These are phyloP conservation scores for Luvunga scandens DNA, from an alignment of 345 rosid genomes.

Conservation along the genomic window DNA sequence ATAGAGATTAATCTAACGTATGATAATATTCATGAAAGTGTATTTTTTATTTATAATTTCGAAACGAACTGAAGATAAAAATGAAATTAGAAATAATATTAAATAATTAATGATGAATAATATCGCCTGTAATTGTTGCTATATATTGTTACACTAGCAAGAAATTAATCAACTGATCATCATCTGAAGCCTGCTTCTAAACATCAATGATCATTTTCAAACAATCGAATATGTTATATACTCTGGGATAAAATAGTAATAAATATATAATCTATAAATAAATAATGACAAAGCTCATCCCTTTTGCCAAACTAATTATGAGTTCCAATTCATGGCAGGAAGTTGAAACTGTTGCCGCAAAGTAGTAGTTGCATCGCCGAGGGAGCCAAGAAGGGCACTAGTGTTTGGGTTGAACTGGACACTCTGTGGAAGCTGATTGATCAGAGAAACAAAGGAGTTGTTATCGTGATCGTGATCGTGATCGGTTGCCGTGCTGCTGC, in stretches of 20 bases:
- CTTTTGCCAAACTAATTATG: background rate
- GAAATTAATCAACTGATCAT: background rate
- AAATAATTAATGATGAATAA: background rate
- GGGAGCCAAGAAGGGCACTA: constrained; percentile 23
- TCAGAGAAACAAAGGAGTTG: constrained; percentile 43
- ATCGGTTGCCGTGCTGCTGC: constrained; percentile 5
- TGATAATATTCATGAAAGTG: background rate
- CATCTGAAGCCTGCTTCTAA: background rate
- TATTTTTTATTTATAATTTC: background rate
- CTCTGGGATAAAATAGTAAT: background rate
- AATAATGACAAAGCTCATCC: background rate
- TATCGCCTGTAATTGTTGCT: constrained; percentile 3
- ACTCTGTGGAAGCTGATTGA: constrained; percentile 37
- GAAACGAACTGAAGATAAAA: background rate
- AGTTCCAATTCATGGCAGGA: constrained; percentile 35
- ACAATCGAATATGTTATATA: background rate
- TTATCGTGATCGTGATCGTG: constrained; percentile 1
- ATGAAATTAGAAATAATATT: background rate
- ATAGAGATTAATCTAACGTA: background rate
- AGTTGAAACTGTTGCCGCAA: constrained; percentile 38
- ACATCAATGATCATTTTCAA: background rate
- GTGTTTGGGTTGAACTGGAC: constrained; percentile 22
- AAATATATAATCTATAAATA: too few species aligned
- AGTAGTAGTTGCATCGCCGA: constrained; percentile 29
- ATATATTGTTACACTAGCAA: background rate